phyloP scores from a whole-genome alignment of 768 basidiomycete species.

The Phlebiopsis gigantea region DNA sequence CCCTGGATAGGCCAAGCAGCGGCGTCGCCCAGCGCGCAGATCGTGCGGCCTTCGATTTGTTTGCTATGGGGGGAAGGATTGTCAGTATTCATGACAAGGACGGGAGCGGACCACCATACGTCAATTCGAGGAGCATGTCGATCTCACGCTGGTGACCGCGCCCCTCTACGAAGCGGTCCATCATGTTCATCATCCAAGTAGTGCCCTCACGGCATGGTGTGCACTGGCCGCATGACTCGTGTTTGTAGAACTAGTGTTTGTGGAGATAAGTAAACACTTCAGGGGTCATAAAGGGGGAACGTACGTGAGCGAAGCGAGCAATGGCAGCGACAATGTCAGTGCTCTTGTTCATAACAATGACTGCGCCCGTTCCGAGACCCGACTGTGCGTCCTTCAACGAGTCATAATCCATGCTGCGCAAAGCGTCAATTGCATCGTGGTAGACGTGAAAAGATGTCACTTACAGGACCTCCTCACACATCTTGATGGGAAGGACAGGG shows the following conservation, averaged over 20 bases:
- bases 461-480: constrained; percentile 84
- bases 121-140: constrained; percentile 95
- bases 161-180: constrained; percentile 93
- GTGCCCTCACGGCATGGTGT: constrained; percentile 94
- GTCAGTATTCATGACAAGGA: background rate
- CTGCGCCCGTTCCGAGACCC: constrained; percentile 96
- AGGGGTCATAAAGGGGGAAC: constrained; percentile 13
- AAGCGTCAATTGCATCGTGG: background rate
- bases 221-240: constrained; percentile 97
- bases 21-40: constrained; percentile 95
- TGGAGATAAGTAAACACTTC: background rate
- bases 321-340: constrained; percentile 94
- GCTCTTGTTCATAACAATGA: constrained; percentile 98
- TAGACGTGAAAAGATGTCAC: constrained; percentile 26
- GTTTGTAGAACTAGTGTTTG: constrained; percentile 79
- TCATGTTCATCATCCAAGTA: constrained; percentile 99
- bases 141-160: constrained; percentile 91
- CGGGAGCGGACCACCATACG: constrained; percentile 44
- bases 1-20: constrained; percentile 99
- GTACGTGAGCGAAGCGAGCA: constrained; percentile 80
- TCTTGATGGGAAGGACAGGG: constrained; percentile 80
- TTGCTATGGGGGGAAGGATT: constrained; percentile 45
- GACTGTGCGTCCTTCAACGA: constrained; percentile 93
- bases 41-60: constrained; percentile 95
- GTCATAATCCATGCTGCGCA: constrained; percentile 89